Evolutionary conservation across 106 monocot genomes (phyloP).

Genomic region (Narthecium ossifragum): DNA sequence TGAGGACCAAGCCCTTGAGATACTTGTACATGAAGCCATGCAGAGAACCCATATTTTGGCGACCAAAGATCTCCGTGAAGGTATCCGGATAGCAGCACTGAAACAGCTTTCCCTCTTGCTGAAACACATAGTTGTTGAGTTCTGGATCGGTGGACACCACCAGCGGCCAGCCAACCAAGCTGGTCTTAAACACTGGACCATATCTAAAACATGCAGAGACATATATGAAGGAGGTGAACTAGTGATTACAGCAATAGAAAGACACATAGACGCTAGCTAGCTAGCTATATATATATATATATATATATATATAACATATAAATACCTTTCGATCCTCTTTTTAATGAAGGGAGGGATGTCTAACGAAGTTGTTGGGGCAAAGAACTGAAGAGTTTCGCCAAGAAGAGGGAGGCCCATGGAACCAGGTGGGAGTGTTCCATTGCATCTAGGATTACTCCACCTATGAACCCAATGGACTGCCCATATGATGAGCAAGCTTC

Average conservation of each 20-base stretch:
- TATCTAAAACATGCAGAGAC: background rate
- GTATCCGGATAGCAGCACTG: slow-evolving; percentile 1
- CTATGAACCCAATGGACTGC: background rate
- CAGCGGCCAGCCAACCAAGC: background rate
- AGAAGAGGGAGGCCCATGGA: slow-evolving; percentile 1
- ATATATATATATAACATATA: background rate
- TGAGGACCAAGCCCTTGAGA: background rate
- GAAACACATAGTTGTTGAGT: background rate
- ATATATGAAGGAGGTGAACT: too few relatives aligned
- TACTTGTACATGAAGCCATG: slow-evolving; percentile 8
- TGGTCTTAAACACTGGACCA: slow-evolving; percentile 4
- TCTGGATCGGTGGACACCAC: slow-evolving; percentile 1
- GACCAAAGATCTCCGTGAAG: slow-evolving; percentile 2
- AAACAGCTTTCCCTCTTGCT: background rate
- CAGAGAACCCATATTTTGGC: background rate
- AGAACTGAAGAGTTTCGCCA: slow-evolving; percentile 1
- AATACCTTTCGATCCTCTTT: slow-evolving; percentile 2
- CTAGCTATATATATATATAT: background rate
- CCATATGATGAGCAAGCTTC: background rate
- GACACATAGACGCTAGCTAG: background rate
- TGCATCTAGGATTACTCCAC: background rate
- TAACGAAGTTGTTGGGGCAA: background rate
- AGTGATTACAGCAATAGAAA: background rate
- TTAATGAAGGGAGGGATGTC: slow-evolving; percentile 1
- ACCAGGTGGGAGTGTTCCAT: slow-evolving; percentile 1